These are phyloP conservation scores for Tardiomyces digboiensis DNA, from an alignment of 1,139 yeast genomes.

Conservation along the genomic window DNA sequence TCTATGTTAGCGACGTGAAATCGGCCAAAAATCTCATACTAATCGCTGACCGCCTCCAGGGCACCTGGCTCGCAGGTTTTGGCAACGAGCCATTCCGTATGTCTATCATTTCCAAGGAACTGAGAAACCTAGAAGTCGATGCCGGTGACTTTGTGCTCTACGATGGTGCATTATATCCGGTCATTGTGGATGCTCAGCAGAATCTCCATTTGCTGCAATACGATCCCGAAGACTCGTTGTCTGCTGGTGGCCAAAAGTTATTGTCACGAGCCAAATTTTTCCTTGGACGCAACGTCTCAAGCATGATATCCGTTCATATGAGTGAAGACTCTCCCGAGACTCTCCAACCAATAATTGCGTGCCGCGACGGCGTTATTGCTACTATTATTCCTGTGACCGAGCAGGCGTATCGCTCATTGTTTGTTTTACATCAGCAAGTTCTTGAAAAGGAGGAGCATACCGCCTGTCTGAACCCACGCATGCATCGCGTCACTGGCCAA, in stretches of 20 bases:
- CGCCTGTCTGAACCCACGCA: conserved; percentile 72
- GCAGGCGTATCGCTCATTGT: conserved; percentile 65
- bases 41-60: conserved; percentile 73
- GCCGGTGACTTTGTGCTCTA: conserved; percentile 63
- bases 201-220: conserved; percentile 72
- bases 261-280: conserved; percentile 65
- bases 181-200: conserved; percentile 62
- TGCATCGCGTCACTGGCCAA: conserved; percentile 18
- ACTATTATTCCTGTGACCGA: conserved; percentile 72
- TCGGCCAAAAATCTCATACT: conserved; percentile 71
- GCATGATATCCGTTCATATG: conserved; percentile 48
- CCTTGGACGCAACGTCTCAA: conserved; percentile 54
- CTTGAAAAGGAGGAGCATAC: conserved; percentile 63
- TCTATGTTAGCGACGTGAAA: conserved; percentile 72
- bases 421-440: conserved; percentile 80
- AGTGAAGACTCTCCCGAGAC: conserved; percentile 25
- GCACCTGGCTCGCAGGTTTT: conserved; percentile 79
- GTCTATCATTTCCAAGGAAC: conserved; percentile 70
- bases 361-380: conserved; percentile 71
- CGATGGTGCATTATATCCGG: conserved; percentile 57
- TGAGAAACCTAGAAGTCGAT: conserved; percentile 47
- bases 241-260: conserved; percentile 71
- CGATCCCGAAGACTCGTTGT: conserved; percentile 86
- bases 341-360: conserved; percentile 45
- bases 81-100: conserved; percentile 90